Evolutionary conservation across 106 monocot species (phyloP).

Genomic region (Xerophyta viscosa): DNA sequence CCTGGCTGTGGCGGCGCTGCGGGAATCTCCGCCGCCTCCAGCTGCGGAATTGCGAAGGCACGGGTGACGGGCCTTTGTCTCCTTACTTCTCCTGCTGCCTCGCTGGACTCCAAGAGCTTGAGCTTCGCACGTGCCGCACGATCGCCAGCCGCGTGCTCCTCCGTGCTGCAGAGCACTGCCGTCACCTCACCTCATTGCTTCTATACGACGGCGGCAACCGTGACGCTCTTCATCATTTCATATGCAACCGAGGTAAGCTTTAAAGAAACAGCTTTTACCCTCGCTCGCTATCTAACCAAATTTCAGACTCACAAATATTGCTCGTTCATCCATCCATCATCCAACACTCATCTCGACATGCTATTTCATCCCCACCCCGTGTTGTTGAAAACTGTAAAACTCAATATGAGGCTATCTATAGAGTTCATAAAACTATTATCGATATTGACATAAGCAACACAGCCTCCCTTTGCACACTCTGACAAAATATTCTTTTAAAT

Average conservation of each 20-base stretch:
- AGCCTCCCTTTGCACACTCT: too few relatives aligned
- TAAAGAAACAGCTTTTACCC: conserved; percentile 22
- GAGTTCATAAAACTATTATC: too few relatives aligned
- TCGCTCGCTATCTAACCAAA: too few relatives aligned
- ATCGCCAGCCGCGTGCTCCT: conserved; percentile 63
- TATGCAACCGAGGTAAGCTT: conserved; percentile 30
- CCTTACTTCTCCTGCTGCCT: conserved; percentile 32
- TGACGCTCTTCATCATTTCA: conserved; percentile 56
- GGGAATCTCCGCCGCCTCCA: conserved; percentile 42
- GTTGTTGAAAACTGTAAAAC: too few relatives aligned
- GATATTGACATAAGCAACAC: too few relatives aligned
- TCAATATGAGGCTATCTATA: too few relatives aligned
- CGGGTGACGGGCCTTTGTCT: conserved; percentile 34
- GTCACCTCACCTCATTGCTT: conserved; percentile 35
- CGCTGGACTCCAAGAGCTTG: conserved; percentile 29
- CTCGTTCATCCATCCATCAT: too few relatives aligned
- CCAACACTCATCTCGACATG: too few relatives aligned
- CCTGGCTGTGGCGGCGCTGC: conserved; percentile 65
- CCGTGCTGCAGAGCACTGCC: conserved; percentile 50
- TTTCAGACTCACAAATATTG: too few relatives aligned
- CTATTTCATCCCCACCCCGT: too few relatives aligned
- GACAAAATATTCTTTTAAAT: too few relatives aligned
- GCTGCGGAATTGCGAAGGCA: conserved; percentile 60
- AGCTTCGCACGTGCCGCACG: conserved; percentile 57
- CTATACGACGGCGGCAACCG: conserved; percentile 71